A percentile compares a stretch with the other conserved stretches of the same genome.
These are phyloP conservation scores for Ophiostoma ulmi DNA, from an alignment of 2,329 filamentous ascomycete genomes.

Conservation along the genomic window DNA sequence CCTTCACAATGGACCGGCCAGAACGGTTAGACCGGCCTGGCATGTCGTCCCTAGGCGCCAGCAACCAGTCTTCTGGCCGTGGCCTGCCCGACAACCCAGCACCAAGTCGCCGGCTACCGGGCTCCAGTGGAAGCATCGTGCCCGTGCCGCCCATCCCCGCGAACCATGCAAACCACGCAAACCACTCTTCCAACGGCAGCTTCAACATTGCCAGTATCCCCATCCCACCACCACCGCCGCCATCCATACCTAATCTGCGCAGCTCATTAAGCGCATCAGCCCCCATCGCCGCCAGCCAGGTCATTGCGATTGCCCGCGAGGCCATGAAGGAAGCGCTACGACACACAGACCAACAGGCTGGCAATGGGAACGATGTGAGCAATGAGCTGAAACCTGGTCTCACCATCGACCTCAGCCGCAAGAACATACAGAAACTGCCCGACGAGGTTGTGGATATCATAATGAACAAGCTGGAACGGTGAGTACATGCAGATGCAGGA, in stretches of 20 bases:
- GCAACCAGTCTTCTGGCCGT: slow-evolving; percentile 25
- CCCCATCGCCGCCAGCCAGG: slow-evolving; percentile 56
- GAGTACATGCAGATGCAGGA: slow-evolving; percentile 29
- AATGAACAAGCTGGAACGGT: slow-evolving; percentile 69
- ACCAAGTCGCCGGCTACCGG: slow-evolving; percentile 34
- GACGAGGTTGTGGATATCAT: slow-evolving; percentile 72
- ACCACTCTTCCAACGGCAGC: background rate
- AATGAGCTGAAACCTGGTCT: slow-evolving; percentile 63
- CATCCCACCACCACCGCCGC: slow-evolving; percentile 37
- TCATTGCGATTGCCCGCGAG: slow-evolving; percentile 60
- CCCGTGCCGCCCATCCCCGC: slow-evolving; percentile 28
- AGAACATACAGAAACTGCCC: slow-evolving; percentile 64
- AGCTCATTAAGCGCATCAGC: slow-evolving; percentile 44
- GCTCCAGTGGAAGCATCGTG: slow-evolving; percentile 30
- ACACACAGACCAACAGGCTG: slow-evolving; percentile 59
- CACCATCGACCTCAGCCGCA: slow-evolving; percentile 72
- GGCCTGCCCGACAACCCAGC: slow-evolving; percentile 38
- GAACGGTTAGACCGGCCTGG: slow-evolving; percentile 26
- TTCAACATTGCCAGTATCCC: slow-evolving; percentile 28
- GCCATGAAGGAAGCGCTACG: slow-evolving; percentile 63
- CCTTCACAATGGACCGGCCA: slow-evolving; percentile 25
- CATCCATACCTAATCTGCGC: slow-evolving; percentile 41
- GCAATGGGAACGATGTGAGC: slow-evolving; percentile 55
- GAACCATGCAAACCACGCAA: slow-evolving; percentile 17
- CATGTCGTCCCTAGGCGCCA: slow-evolving; percentile 21